Conservation (phyloP, 2,329 filamentous ascomycete species). For the Fusarium equiseti region DNA sequence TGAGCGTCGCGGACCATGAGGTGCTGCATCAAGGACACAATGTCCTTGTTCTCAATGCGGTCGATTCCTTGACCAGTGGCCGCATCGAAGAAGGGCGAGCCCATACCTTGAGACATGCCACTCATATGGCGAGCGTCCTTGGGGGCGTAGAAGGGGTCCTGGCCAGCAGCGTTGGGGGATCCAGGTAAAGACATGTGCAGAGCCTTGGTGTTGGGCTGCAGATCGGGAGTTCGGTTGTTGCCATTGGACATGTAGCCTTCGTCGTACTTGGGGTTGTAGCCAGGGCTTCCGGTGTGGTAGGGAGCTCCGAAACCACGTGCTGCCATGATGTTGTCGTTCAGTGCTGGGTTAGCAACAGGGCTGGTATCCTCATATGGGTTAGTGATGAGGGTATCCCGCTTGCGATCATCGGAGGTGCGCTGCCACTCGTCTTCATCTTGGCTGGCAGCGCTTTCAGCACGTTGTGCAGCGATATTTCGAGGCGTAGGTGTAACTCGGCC, state of each 20-base stretch:
- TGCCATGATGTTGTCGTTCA: conserved; percentile 63
- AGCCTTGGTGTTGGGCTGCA: conserved; percentile 68
- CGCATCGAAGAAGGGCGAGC: conserved; percentile 89
- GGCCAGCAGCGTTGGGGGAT: conserved; percentile 61
- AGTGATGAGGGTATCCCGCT: conserved; percentile 74
- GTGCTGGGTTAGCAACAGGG: conserved; percentile 68
- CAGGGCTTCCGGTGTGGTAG: conserved; percentile 67
- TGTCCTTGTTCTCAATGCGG: conserved; percentile 93
- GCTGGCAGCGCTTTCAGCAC: conserved; percentile 56
- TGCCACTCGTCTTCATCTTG: conserved; percentile 75
- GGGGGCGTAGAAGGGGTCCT: conserved; percentile 75
- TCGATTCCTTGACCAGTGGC: conserved; percentile 90
- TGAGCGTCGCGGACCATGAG: conserved; percentile 97
- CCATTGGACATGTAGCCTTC: conserved; percentile 92
- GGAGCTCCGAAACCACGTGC: conserved; percentile 57
- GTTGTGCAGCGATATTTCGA: conserved; percentile 45
- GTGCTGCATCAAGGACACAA: conserved; percentile 97
- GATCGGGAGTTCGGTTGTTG: conserved; percentile 67
- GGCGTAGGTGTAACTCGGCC: conserved; percentile 66
- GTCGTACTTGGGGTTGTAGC: conserved; percentile 73
- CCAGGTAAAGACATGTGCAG: conserved; percentile 60
- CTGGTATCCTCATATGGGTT: conserved; percentile 76
- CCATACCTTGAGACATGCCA: conserved; percentile 92
- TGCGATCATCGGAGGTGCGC: conserved; percentile 70
- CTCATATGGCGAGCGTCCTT: conserved; percentile 76